Conservation (phyloP, 2,329 filamentous ascomycete genomes). For the Rutstroemia sp. region DNA sequence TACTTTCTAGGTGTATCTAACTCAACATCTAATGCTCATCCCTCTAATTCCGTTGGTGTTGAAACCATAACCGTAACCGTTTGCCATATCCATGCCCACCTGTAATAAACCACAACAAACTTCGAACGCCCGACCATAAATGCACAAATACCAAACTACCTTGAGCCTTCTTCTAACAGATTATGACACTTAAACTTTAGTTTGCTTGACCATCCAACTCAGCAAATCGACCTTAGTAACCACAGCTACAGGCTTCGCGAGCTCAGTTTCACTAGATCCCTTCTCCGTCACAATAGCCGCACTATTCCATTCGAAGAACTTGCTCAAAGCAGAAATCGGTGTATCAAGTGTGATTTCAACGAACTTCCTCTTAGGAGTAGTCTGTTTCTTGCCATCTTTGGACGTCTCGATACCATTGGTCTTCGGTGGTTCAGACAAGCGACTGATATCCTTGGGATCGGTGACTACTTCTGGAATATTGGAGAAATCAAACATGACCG, state of each 20-base stretch:
- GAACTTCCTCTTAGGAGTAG: slow-evolving; percentile 59
- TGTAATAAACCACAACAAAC: neutral
- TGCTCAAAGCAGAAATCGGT: slow-evolving; percentile 71
- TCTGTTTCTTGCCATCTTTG: slow-evolving; percentile 31
- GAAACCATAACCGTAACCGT: neutral
- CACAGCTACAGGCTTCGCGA: slow-evolving; percentile 75
- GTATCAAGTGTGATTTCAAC: slow-evolving; percentile 93
- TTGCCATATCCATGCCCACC: neutral
- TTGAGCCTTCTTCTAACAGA: neutral
- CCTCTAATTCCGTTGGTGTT: neutral
- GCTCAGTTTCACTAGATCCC: slow-evolving; percentile 38
- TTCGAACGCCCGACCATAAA: neutral
- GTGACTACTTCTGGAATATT: slow-evolving; percentile 83
- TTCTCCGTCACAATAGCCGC: slow-evolving; percentile 89
- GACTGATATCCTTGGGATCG: slow-evolving; percentile 63
- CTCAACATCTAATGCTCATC: no score
- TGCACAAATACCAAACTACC: neutral
- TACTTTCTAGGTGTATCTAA: no score
- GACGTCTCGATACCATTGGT: slow-evolving; percentile 21
- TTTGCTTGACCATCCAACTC: slow-evolving; percentile 77
- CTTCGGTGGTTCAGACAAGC: slow-evolving; percentile 26
- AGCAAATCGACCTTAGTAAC: slow-evolving; percentile 96
- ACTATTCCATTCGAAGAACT: slow-evolving; percentile 97
- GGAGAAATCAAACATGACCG: slow-evolving; percentile 96
- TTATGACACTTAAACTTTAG: slow-evolving; percentile 25